Percentiles rank a stretch among this genome's conserved stretches.
Evolutionary conservation across 2,329 filamentous ascomycete genomes (phyloP).

Genomic region (Gnomoniopsis smithogilvyi): DNA sequence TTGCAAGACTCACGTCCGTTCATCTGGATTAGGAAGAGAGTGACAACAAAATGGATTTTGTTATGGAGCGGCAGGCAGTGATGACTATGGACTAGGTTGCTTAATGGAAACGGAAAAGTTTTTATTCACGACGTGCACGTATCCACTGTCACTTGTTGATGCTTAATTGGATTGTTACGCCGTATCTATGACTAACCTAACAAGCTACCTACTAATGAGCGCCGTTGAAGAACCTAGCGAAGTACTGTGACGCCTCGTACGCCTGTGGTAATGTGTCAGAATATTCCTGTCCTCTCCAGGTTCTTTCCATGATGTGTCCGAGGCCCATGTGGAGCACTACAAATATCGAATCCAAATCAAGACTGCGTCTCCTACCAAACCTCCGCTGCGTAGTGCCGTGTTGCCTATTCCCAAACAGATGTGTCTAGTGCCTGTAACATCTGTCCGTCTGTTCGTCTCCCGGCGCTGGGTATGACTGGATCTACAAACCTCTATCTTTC

Average conservation of each 20-base stretch:
- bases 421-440: no score
- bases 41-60: constrained; percentile 10
- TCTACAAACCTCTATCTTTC: no score
- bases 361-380: no score
- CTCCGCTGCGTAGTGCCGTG: no score
- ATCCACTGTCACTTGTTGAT: background rate
- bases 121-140: background rate
- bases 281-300: no score
- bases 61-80: constrained; percentile 6
- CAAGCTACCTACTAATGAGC: background rate
- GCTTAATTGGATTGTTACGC: background rate
- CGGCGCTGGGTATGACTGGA: no score
- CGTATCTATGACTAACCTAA: background rate
- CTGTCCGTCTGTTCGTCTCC: no score
- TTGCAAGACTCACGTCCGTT: constrained; percentile 17
- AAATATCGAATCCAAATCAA: no score
- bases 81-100: constrained; percentile 13
- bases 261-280: background rate
- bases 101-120: constrained; percentile 19
- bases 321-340: no score
- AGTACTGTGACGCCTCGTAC: background rate
- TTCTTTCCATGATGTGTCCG: no score
- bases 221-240: background rate
- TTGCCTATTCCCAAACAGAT: no score
- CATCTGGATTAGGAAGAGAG: constrained; percentile 25